These are phyloP conservation scores for Neofusicoccum sp. DNA, from an alignment of 2,329 filamentous ascomycete genomes.

Conservation along the genomic window DNA sequence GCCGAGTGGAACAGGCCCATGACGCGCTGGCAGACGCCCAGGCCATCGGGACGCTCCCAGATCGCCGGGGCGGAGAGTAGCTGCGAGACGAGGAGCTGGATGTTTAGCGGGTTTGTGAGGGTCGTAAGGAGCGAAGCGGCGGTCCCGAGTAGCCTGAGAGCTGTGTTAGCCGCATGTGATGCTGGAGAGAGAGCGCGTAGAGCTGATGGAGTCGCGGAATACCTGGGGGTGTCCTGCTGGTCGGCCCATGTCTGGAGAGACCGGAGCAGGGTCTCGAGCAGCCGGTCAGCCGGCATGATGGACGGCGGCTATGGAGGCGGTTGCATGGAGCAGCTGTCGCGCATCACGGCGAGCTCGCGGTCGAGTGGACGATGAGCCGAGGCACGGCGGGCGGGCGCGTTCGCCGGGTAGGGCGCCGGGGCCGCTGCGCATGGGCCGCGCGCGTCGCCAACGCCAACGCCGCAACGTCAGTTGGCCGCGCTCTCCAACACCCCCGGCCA, in stretches of 20 bases:
- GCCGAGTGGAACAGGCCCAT: conserved; percentile 74
- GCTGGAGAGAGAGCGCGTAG: not conserved
- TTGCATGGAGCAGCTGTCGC: not conserved
- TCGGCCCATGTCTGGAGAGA: conserved; percentile 62
- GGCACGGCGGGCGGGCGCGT: not conserved
- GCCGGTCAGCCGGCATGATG: conserved; percentile 66
- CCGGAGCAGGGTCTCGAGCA: conserved; percentile 68
- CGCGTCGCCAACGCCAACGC: not conserved
- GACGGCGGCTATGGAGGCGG: not conserved
- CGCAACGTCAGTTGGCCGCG: conserved; percentile 5
- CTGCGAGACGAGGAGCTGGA: conserved; percentile 72
- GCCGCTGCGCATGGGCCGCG: not conserved
- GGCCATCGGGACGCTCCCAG: conserved; percentile 65
- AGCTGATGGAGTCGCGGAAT: conserved; percentile 26
- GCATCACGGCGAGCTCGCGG: not conserved
- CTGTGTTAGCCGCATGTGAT: not conserved
- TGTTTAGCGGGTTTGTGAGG: conserved; percentile 74
- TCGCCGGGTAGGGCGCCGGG: conserved; percentile 17
- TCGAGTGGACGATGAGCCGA: conserved; percentile 4
- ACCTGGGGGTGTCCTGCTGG: conserved; percentile 63
- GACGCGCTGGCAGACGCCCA: conserved; percentile 65
- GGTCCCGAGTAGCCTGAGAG: conserved; percentile 59
- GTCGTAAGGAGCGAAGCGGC: conserved; percentile 69
- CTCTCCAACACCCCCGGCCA: not conserved
- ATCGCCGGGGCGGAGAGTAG: conserved; percentile 71